Base-by-base conservation (phyloP, 1,284 basidiomycete species). In the Apiotrichum sp. region DNA sequence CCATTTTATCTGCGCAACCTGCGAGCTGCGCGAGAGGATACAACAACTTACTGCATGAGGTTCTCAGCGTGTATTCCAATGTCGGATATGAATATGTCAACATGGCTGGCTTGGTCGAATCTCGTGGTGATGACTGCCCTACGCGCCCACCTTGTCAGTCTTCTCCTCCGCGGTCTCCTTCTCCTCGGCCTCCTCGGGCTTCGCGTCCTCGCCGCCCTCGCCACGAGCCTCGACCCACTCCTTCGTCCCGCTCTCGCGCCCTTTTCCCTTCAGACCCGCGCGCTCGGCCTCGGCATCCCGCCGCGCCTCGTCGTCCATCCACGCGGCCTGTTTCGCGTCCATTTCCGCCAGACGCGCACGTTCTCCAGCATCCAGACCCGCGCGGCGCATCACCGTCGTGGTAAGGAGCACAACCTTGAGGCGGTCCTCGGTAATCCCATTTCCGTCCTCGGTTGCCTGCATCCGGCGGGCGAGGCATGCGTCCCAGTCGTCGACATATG, bases 151-250 rank as follows among this genome's bases (percentile, higher is more conserved):
- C n/a, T n/a, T n/a, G n/a, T n/a, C n/a, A n/a, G n/a, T n/a, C n/a
- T n/a, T n/a, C n/a, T n/a, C n/a, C n/a, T n/a, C n/a, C n/a, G n/a
- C n/a, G n/a, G n/a, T n/a, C n/a, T n/a, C n/a, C n/a, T n/a, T n/a
- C n/a, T n/a, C n/a, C n/a, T n/a, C n/a, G 35, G 35, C 9, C 3
- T 50, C 40, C 35, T 29, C 43, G 13, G 4, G 33, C 32, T 13
- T 34, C 41, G 11, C 55, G 14, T 29, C 44, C 0, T 36, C 35
- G 0, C 77, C 76, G 36, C 69, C 59, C 59, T 80, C 78, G 16
- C 71, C 69, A 33, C 78, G 57, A 49, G 56, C 62, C 39, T 65
- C 66, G 47, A 73, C 69, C 78, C 78, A 80, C 32, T 78, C 78
- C n/a, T 65, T 65, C 0, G 76, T 71, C 11, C 78, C 78, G 43